Conservation (phyloP, 2,329 filamentous ascomycete genomes). For the Fusarium duplospermum region DNA sequence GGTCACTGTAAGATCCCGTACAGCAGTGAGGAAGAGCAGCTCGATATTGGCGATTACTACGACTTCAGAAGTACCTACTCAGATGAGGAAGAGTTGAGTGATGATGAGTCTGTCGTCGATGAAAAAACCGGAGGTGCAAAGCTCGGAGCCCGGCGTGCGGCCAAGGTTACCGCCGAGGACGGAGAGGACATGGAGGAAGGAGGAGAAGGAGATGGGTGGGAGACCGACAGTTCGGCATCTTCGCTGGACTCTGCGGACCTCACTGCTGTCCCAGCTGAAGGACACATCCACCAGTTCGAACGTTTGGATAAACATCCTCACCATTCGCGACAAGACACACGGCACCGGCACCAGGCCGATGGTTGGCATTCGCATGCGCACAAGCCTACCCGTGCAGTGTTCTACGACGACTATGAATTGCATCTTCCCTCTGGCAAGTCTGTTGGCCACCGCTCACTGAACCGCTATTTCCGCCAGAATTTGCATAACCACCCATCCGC, state of each 20-base stretch:
- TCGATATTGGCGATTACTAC: conserved; percentile 96
- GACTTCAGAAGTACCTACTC: conserved; percentile 97
- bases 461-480: conserved; percentile 93
- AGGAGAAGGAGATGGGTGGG: conserved; percentile 83
- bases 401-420: conserved; percentile 92
- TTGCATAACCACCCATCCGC: conserved; percentile 83
- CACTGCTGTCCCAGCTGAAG: conserved; percentile 80
- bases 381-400: conserved; percentile 78
- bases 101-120: conserved; percentile 58
- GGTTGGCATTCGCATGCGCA: conserved; percentile 88
- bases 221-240: conserved; percentile 92
- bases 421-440: conserved; percentile 91
- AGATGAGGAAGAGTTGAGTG: conserved; percentile 76
- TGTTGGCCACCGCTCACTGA: conserved; percentile 89
- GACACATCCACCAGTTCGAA: conserved; percentile 77
- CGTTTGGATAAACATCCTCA: conserved; percentile 79
- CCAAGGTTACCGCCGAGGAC: conserved; percentile 63
- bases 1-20: conserved; percentile 98
- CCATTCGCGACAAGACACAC: conserved; percentile 77
- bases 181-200: conserved; percentile 65
- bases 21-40: conserved; percentile 86
- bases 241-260: conserved; percentile 89
- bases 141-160: conserved; percentile 70
- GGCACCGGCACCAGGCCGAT: conserved; percentile 78
- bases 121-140: conserved; percentile 71